phyloP scores from a whole-genome alignment of 805 yeast genomes.

The Yarrowia deformans region DNA sequence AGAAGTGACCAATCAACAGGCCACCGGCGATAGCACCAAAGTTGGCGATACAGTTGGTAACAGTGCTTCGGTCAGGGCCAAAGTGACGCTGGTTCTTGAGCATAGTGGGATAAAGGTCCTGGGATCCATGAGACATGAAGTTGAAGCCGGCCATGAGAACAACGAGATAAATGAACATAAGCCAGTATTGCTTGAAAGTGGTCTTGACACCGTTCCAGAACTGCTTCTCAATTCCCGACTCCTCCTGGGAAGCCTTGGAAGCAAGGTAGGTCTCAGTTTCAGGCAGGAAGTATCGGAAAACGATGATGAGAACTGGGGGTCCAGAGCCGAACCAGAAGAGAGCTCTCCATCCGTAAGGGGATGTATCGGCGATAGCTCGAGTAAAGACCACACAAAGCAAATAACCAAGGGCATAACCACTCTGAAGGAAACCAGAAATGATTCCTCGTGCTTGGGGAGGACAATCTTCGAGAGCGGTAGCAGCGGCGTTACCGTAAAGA shows the following conservation, averaged over 20 bases:
- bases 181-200: slow-evolving; percentile 61
- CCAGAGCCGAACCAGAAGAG: slow-evolving; percentile 79
- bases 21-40: slow-evolving; percentile 76
- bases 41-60: slow-evolving; percentile 68
- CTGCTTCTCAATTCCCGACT: slow-evolving; percentile 14
- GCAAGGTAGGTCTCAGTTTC: slow-evolving; percentile 65
- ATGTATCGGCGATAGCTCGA: slow-evolving; percentile 62
- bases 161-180: slow-evolving; percentile 62
- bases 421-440: slow-evolving; percentile 74
- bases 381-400: slow-evolving; percentile 67
- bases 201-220: slow-evolving; percentile 29
- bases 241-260: slow-evolving; percentile 42
- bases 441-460: slow-evolving; percentile 67
- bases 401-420: slow-evolving; percentile 79
- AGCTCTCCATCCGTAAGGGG: slow-evolving; percentile 69
- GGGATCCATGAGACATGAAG: slow-evolving; percentile 75
- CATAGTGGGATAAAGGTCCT: slow-evolving; percentile 74
- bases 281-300: slow-evolving; percentile 65
- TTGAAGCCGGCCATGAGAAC: slow-evolving; percentile 72
- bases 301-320: slow-evolving; percentile 63
- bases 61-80: slow-evolving; percentile 59
- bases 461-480: slow-evolving; percentile 70
- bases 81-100: slow-evolving; percentile 60
- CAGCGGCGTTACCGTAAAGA: slow-evolving; percentile 68
- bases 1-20: slow-evolving; percentile 61